A percentile compares a stretch with the other conserved stretches of the same genome.
These are phyloP conservation scores for Cicer chorassanicum DNA, from an alignment of 306 rosid species.

Conservation along the genomic window DNA sequence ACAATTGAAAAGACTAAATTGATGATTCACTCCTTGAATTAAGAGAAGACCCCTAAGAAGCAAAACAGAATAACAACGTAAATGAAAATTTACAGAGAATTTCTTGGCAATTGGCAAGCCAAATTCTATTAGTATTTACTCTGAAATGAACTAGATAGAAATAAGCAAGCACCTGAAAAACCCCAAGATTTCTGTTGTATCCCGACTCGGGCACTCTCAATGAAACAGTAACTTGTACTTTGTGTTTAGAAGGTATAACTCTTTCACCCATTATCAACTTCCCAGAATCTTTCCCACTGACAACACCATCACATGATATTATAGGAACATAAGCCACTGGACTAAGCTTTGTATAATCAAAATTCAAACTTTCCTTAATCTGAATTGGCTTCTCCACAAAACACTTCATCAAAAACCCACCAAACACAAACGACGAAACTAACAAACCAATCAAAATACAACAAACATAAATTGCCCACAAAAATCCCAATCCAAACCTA, in stretches of 20 bases:
- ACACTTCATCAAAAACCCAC: slow-evolving; percentile 59
- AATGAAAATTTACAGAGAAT: not conserved
- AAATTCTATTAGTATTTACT: not conserved
- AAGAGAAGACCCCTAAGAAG: not conserved
- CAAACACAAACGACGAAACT: slow-evolving; percentile 57
- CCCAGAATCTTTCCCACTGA: not conserved
- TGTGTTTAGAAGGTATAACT: slow-evolving; percentile 59
- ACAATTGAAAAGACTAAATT: not conserved
- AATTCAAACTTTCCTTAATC: slow-evolving; percentile 65
- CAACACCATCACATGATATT: slow-evolving; percentile 46
- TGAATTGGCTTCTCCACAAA: slow-evolving; percentile 66
- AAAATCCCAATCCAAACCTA: slow-evolving; percentile 70
- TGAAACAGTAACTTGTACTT: slow-evolving; percentile 55
- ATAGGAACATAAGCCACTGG: slow-evolving; percentile 75
- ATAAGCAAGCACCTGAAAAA: slow-evolving; percentile 69
- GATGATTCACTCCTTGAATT: not conserved
- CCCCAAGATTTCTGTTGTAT: slow-evolving; percentile 81
- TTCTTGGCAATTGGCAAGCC: not conserved
- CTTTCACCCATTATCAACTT: slow-evolving; percentile 33
- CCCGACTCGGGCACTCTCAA: slow-evolving; percentile 74
- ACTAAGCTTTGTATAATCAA: slow-evolving; percentile 69
- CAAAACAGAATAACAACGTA: not conserved
- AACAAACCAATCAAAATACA: slow-evolving; percentile 55
- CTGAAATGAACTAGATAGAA: slow-evolving; percentile 1
- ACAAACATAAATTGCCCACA: slow-evolving; percentile 68